phyloP scores from a whole-genome alignment of 495 filamentous ascomycete species.

The Baudoinia panamericana region DNA sequence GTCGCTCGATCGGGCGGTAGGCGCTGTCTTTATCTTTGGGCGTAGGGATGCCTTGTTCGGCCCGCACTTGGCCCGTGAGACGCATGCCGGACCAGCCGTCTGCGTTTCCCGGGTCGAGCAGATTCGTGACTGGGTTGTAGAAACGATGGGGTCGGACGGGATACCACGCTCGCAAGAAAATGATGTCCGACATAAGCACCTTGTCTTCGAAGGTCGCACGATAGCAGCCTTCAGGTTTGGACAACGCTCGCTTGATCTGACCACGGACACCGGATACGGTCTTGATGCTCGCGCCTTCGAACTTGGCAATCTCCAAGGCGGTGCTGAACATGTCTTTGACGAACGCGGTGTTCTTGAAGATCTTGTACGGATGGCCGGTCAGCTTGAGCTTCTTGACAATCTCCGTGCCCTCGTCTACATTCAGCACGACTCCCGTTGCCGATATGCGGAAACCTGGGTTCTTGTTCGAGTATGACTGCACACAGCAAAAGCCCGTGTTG shows the following conservation, averaged over 20 bases:
- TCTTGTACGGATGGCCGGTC: slow-evolving; percentile 82
- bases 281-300: slow-evolving; percentile 87
- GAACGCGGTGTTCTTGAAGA: slow-evolving; percentile 98
- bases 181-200: slow-evolving; percentile 88
- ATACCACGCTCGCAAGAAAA: slow-evolving; percentile 93
- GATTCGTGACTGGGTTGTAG: slow-evolving; percentile 93
- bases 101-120: slow-evolving; percentile 41
- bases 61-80: slow-evolving; percentile 83
- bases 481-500: slow-evolving; percentile 87
- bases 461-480: slow-evolving; percentile 79
- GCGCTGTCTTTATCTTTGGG: slow-evolving; percentile 65
- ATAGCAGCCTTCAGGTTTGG: slow-evolving; percentile 87
- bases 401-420: slow-evolving; percentile 83
- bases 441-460: slow-evolving; percentile 87
- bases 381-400: slow-evolving; percentile 99
- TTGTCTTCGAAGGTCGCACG: slow-evolving; percentile 97
- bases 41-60: slow-evolving; percentile 58
- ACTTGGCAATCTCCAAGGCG: slow-evolving; percentile 88
- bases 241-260: slow-evolving; percentile 86
- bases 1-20: slow-evolving; percentile 72
- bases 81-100: slow-evolving; percentile 78
- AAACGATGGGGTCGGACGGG: slow-evolving; percentile 85
- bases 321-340: slow-evolving; percentile 97
- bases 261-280: slow-evolving; percentile 92
- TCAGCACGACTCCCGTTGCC: slow-evolving; percentile 82